Percentiles rank a stretch among this genome's conserved stretches.
Conservation (phyloP, 345 rosid genomes). For the Xanthoceras sorbifolium region DNA sequence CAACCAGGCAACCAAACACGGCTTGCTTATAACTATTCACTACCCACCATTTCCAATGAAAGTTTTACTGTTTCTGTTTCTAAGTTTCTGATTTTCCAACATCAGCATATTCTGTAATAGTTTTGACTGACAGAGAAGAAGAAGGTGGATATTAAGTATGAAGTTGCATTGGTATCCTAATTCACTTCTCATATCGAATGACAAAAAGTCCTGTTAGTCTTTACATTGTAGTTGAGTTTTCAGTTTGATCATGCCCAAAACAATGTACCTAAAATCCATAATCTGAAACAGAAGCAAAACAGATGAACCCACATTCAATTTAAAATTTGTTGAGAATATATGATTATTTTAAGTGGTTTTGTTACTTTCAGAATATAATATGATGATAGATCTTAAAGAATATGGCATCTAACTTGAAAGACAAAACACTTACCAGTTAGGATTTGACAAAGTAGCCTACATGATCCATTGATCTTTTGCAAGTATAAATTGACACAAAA, state of each 20-base stretch:
- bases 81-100: too few relatives aligned
- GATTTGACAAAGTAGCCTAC: background rate
- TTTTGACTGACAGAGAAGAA: too few relatives aligned
- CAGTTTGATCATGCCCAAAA: background rate
- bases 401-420: background rate
- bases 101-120: too few relatives aligned
- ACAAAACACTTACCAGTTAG: background rate
- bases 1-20: background rate
- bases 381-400: background rate
- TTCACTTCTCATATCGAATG: too few relatives aligned
- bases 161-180: too few relatives aligned
- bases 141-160: too few relatives aligned
- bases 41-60: background rate
- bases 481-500: background rate
- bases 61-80: background rate
- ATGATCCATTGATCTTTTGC: too few relatives aligned
- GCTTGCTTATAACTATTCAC: background rate
- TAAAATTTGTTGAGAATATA: background rate
- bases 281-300: background rate
- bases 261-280: background rate
- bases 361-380: background rate
- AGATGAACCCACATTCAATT: background rate
- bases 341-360: background rate
- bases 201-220: too few relatives aligned
- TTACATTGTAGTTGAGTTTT: background rate